Percentiles rank a stretch among this genome's conserved stretches.
Conservation (phyloP, 2,329 filamentous ascomycete species). For the Penicillium sp. region DNA sequence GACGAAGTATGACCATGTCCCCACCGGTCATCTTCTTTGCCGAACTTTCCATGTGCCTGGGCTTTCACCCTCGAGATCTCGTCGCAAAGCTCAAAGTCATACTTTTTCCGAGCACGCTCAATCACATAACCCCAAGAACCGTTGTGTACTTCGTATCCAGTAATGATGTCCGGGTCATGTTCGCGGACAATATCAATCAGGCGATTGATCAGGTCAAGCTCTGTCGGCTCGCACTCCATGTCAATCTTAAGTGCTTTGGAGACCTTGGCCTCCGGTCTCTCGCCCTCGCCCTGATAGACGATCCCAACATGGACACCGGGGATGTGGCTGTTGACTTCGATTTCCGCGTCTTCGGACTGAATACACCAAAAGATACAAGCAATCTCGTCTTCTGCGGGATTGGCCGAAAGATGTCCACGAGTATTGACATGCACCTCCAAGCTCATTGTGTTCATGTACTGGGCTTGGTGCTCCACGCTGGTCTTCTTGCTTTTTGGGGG, state of each 20-base stretch:
- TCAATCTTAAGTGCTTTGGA: conserved; percentile 62
- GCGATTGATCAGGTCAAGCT: conserved; percentile 81
- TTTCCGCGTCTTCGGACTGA: conserved; percentile 68
- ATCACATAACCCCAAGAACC: conserved; percentile 95
- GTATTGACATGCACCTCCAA: conserved; percentile 91
- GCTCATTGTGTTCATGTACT: conserved; percentile 97
- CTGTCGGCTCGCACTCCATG: conserved; percentile 72
- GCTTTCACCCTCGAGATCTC: conserved; percentile 87
- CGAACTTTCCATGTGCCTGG: conserved; percentile 78
- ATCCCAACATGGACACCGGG: conserved; percentile 66
- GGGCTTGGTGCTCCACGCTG: conserved; percentile 77
- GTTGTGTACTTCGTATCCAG: conserved; percentile 92
- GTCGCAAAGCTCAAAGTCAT: conserved; percentile 86
- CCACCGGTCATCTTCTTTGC: conserved; percentile 86
- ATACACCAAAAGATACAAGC: conserved; percentile 88
- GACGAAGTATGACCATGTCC: conserved; percentile 92
- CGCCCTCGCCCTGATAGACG: conserved; percentile 67
- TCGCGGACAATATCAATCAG: conserved; percentile 82
- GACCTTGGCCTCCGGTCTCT: conserved; percentile 61
- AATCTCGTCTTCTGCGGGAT: conserved; percentile 88
- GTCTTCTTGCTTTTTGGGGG: conserved; percentile 73
- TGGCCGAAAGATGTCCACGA: conserved; percentile 74
- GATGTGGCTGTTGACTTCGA: conserved; percentile 50
- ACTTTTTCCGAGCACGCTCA: conserved; percentile 80
- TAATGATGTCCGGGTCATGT: conserved; percentile 87